Conservation (phyloP, 2,329 filamentous ascomycete species). For the Colletotrichum gigasporum region DNA sequence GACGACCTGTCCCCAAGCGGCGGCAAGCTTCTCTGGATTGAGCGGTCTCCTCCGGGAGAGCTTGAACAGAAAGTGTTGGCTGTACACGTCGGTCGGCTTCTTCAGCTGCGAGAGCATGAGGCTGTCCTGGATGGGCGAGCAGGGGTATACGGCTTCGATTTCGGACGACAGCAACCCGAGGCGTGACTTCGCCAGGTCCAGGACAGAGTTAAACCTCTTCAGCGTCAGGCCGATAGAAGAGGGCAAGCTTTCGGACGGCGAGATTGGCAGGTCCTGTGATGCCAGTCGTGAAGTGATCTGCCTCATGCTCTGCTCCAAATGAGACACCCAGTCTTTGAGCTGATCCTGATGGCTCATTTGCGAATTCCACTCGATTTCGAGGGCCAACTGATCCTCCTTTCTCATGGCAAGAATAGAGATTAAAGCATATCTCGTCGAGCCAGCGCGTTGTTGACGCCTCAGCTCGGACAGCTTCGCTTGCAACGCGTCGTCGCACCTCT, state of each 20-base stretch:
- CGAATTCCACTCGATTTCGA: constrained; percentile 20
- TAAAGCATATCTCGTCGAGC: neutral
- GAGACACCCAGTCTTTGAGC: neutral
- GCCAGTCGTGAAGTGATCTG: neutral
- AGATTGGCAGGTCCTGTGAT: neutral
- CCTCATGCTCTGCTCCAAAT: neutral
- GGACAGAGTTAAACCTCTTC: neutral
- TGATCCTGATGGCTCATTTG: constrained; percentile 13
- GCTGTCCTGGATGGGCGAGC: constrained; percentile 20
- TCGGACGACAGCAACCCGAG: neutral
- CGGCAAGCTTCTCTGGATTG: neutral
- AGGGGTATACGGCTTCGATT: constrained; percentile 10
- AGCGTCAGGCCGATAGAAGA: neutral
- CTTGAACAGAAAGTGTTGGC: constrained; percentile 15
- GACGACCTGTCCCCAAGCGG: constrained; percentile 8
- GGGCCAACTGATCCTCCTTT: neutral
- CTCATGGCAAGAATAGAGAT: constrained; percentile 9
- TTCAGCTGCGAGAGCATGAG: constrained; percentile 24
- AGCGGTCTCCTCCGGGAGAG: neutral
- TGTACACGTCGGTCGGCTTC: neutral
- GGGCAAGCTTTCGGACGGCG: neutral
- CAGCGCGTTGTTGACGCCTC: neutral
- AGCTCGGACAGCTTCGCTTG: neutral
- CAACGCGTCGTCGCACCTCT: constrained; percentile 3
- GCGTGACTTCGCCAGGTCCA: neutral